A percentile compares a stretch with the other conserved stretches of the same genome.
Conservation (phyloP, 441 rosid genomes). For the Lepidium campestre region DNA sequence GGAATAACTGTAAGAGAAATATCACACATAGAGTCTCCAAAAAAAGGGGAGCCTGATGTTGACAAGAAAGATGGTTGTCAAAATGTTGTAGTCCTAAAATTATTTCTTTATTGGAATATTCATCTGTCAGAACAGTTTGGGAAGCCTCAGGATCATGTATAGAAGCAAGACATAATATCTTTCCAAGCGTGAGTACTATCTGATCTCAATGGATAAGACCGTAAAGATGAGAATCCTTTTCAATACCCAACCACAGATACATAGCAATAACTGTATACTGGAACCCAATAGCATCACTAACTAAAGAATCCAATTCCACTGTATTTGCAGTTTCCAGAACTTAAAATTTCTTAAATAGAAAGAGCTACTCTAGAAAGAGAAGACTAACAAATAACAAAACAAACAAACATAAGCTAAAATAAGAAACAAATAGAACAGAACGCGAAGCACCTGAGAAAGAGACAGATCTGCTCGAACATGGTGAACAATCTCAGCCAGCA, state of each 20-base stretch:
- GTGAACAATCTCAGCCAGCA: constrained; percentile 97
- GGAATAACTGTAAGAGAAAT: constrained; percentile 1
- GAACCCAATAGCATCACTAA: constrained; percentile 1
- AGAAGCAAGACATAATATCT: background rate
- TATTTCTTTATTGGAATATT: background rate
- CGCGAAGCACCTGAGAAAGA: constrained; percentile 63
- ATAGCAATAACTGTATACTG: background rate
- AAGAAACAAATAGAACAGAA: constrained; percentile 5
- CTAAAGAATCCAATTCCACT: background rate
- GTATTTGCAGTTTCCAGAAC: background rate
- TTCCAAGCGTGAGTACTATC: constrained; percentile 3
- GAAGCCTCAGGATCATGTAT: background rate
- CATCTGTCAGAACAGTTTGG: background rate
- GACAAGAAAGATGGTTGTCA: constrained; percentile 1
- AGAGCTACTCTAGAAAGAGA: background rate
- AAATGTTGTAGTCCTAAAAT: constrained; percentile 4
- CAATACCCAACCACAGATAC: background rate
- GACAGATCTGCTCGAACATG: constrained; percentile 93
- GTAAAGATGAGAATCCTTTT: background rate
- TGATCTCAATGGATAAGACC: background rate
- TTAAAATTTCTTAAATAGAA: background rate
- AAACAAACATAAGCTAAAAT: background rate
- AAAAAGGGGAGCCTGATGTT: background rate
- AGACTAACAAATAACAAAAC: background rate
- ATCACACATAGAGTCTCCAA: background rate